phyloP scores from a whole-genome alignment of 192 early-diverging fungal genomes.

The Coemansia sp. region DNA sequence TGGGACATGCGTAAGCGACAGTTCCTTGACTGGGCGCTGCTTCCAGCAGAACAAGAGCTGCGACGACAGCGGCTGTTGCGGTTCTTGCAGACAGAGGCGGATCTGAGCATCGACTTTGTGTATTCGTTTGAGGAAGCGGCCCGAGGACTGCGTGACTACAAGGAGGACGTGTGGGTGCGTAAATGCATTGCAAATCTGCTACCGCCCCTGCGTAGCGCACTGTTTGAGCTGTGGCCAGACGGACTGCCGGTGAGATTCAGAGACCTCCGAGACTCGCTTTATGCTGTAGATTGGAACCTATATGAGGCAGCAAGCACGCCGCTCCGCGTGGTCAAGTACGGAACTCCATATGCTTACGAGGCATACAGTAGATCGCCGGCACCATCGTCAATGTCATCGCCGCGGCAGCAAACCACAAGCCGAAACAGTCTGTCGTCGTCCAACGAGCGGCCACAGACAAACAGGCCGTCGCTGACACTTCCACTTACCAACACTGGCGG shows the following conservation, averaged over 20 bases:
- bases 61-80: conserved; percentile 45
- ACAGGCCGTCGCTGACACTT: conserved; percentile 8
- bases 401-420: conserved; percentile 12
- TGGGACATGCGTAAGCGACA: conserved; percentile 49
- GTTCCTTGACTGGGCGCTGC: conserved; percentile 55
- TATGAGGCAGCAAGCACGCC: conserved; percentile 52
- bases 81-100: conserved; percentile 48
- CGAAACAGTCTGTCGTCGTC: conserved; percentile 28
- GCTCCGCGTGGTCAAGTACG: conserved; percentile 41
- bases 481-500: conserved; percentile 6
- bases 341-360: conserved; percentile 45
- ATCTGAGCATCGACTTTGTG: conserved; percentile 55
- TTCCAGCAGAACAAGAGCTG: conserved; percentile 53
- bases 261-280: conserved; percentile 53
- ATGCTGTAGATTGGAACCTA: conserved; percentile 53
- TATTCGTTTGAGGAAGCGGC: conserved; percentile 53
- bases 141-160: conserved; percentile 44
- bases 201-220: conserved; percentile 36
- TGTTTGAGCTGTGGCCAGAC: conserved; percentile 53
- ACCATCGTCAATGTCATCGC: neutral
- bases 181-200: conserved; percentile 53
- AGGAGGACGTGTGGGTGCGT: conserved; percentile 53
- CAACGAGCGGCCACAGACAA: conserved; percentile 16
- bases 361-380: conserved; percentile 16
- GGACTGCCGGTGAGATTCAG: conserved; percentile 50